These are phyloP conservation scores for Aspergillus fumigatus DNA, from an alignment of 2,329 filamentous ascomycete genomes.

Conservation along the genomic window DNA sequence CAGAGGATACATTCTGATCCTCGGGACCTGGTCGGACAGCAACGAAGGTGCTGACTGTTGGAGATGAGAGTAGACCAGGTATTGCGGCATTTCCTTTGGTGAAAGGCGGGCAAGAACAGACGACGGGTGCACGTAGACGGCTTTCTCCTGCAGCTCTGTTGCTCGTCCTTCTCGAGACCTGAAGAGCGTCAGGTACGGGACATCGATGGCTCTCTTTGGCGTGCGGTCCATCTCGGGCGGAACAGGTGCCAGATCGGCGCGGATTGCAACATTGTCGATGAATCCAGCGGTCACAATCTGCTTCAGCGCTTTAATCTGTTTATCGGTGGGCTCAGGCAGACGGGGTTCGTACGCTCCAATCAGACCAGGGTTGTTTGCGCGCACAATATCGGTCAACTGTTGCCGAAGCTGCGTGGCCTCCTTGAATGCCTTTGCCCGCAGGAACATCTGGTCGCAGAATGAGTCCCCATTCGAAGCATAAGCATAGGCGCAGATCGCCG, in stretches of 20 bases:
- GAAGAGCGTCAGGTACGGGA: conserved; percentile 83
- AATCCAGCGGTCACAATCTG: conserved; percentile 91
- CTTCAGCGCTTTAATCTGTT: conserved; percentile 74
- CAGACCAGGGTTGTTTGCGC: conserved; percentile 60
- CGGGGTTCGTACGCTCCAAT: conserved; percentile 39
- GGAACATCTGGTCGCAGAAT: conserved; percentile 80
- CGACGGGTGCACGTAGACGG: conserved; percentile 82
- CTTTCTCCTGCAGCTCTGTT: conserved; percentile 52
- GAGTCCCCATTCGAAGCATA: conserved; percentile 61
- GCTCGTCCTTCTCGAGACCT: conserved; percentile 52
- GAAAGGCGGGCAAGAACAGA: conserved; percentile 71
- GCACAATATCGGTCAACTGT: conserved; percentile 78
- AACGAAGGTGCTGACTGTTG: conserved; percentile 60
- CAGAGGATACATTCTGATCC: conserved; percentile 83
- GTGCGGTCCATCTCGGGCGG: conserved; percentile 64
- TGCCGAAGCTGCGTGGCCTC: conserved; percentile 78
- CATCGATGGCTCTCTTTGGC: conserved; percentile 81
- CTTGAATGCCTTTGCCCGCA: conserved; percentile 79
- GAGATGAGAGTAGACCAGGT: conserved; percentile 81
- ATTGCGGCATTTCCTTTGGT: conserved; percentile 72
- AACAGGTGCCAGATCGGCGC: conserved; percentile 75
- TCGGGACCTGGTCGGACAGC: conserved; percentile 56
- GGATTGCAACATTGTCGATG: conserved; percentile 89
- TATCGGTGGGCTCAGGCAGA: conserved; percentile 59
- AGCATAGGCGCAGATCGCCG: conserved; percentile 81